Percentiles rank a stretch among this genome's conserved stretches.
These are phyloP conservation scores for Hydnum rufescens DNA, from an alignment of 768 basidiomycete genomes.

Conservation along the genomic window DNA sequence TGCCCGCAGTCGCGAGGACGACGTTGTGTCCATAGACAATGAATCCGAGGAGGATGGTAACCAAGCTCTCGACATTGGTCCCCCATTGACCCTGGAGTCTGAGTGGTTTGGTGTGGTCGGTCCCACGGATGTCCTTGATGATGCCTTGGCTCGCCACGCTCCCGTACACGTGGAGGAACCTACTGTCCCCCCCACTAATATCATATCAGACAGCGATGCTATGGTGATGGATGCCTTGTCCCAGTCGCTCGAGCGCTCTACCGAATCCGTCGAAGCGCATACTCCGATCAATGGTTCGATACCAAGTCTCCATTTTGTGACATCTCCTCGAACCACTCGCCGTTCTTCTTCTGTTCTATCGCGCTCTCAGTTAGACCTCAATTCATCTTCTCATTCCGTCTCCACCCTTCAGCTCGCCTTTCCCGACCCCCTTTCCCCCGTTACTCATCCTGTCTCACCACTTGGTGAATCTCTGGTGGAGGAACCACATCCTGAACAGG, in stretches of 20 bases:
- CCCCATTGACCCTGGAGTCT: background rate
- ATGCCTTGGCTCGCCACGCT: background rate
- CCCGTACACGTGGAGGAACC: background rate
- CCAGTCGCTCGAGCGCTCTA: constrained; percentile 1
- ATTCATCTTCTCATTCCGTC: background rate
- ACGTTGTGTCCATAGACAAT: background rate
- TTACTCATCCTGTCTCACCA: background rate
- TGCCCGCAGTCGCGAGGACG: background rate
- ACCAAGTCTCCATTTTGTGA: background rate
- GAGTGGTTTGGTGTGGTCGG: background rate
- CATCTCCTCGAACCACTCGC: background rate
- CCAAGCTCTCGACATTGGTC: background rate
- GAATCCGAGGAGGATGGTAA: background rate
- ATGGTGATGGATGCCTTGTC: background rate
- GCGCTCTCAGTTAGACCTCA: background rate
- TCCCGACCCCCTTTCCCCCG: background rate
- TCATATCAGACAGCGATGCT: background rate
- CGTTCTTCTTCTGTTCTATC: background rate
- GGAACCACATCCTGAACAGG: no score
- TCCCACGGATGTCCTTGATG: background rate
- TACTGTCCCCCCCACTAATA: background rate
- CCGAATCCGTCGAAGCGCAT: background rate
- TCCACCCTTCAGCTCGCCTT: background rate
- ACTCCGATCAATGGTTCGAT: background rate
- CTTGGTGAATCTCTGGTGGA: no score